phyloP scores from a whole-genome alignment of 805 yeast genomes.

The Ogataea pini region DNA sequence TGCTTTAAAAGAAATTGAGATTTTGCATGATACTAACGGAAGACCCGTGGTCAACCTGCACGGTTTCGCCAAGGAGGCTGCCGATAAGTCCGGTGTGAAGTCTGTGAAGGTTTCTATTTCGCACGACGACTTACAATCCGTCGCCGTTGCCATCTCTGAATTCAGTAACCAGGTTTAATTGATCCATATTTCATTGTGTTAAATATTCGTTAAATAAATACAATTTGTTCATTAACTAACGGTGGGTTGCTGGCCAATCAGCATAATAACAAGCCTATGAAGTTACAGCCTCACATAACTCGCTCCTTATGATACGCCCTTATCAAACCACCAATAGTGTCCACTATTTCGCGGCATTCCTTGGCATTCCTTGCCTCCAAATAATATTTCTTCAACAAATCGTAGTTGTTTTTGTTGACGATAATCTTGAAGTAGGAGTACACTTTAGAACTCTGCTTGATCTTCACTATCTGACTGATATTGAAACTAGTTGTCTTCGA shows the following conservation, averaged over 20 bases:
- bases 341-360: constrained; percentile 74
- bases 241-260: too few relatives aligned
- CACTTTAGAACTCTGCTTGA: constrained; percentile 75
- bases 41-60: constrained; percentile 79
- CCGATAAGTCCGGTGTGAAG: constrained; percentile 66
- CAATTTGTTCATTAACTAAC: too few relatives aligned
- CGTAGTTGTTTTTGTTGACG: constrained; percentile 54
- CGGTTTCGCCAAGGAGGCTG: constrained; percentile 78
- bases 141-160: constrained; percentile 88
- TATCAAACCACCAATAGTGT: constrained; percentile 60
- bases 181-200: neutral
- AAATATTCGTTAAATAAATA: too few relatives aligned
- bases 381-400: constrained; percentile 79
- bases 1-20: constrained; percentile 86
- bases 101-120: constrained; percentile 85
- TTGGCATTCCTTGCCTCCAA: constrained; percentile 67
- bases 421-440: constrained; percentile 82
- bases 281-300: neutral
- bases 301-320: constrained; percentile 43
- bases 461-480: constrained; percentile 69
- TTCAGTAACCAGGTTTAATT: constrained; percentile 24
- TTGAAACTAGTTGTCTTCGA: constrained; percentile 86
- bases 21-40: constrained; percentile 66
- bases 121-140: constrained; percentile 95
- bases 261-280: too few relatives aligned